phyloP scores from a whole-genome alignment of 805 yeast species.

The Yarrowia porcina region DNA sequence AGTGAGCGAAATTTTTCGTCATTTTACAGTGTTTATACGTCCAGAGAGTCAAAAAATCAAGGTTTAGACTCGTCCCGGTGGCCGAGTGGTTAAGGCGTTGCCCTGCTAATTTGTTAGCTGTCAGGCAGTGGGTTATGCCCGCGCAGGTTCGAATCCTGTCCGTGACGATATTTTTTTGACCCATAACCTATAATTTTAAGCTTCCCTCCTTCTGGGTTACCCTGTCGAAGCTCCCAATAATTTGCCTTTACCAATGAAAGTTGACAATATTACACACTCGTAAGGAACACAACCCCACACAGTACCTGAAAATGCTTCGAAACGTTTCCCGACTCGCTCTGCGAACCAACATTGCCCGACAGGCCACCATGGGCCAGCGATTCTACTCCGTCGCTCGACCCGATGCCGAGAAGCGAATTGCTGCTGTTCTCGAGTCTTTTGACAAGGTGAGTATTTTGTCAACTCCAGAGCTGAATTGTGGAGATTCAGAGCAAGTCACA shows the following conservation, averaged over 20 bases:
- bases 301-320: slow-evolving; percentile 16
- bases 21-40: not conserved
- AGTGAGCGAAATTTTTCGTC: too few relatives aligned
- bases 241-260: slow-evolving; percentile 23
- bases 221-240: not conserved
- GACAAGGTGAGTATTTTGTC: slow-evolving; percentile 50
- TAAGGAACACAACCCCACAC: slow-evolving; percentile 18
- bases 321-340: slow-evolving; percentile 25
- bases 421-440: slow-evolving; percentile 68
- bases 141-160: slow-evolving; percentile 99
- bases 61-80: slow-evolving; percentile 53
- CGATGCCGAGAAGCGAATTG: slow-evolving; percentile 78
- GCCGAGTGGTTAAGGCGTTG: slow-evolving; percentile 94
- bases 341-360: slow-evolving; percentile 21
- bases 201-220: not conserved
- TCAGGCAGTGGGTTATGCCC: slow-evolving; percentile 80
- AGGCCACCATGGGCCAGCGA: slow-evolving; percentile 33
- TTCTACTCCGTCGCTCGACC: slow-evolving; percentile 64
- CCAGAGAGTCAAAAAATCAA: not conserved
- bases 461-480: not conserved
- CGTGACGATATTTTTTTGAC: slow-evolving; percentile 73
- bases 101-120: slow-evolving; percentile 59
- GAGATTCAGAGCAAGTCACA: not conserved
- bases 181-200: not conserved
- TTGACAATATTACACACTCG: slow-evolving; percentile 13